phyloP scores from a whole-genome alignment of 148 eudicot genomes.

The Spergularia marina region DNA sequence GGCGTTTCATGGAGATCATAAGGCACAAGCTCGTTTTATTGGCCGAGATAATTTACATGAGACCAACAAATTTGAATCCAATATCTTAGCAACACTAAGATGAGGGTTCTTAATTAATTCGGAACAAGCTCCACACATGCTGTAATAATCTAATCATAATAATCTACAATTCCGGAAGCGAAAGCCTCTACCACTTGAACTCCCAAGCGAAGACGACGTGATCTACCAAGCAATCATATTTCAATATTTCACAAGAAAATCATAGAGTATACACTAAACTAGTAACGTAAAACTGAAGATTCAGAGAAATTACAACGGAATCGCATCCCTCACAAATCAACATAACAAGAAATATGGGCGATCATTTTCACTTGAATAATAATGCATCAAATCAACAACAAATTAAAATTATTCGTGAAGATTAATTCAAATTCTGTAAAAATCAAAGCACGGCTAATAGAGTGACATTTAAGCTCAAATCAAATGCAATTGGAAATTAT shows the following conservation, averaged over 20 bases:
- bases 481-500: neutral
- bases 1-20: too few relatives aligned
- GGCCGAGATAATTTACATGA: neutral
- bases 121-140: neutral
- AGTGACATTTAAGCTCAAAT: neutral
- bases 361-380: neutral
- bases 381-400: neutral
- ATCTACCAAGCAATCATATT: too few relatives aligned
- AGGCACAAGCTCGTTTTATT: too few relatives aligned
- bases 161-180: neutral
- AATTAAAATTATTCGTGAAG: neutral
- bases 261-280: neutral
- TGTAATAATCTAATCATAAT: neutral
- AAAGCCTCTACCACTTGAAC: neutral
- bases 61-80: neutral
- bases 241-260: too few relatives aligned
- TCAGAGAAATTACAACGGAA: neutral
- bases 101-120: too few relatives aligned
- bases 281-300: neutral
- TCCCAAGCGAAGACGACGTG: neutral
- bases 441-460: neutral
- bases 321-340: neutral
- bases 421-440: neutral
- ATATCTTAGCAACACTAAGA: neutral
- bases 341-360: neutral